These are phyloP conservation scores for Scortechinia acanthostroma DNA, from an alignment of 2,329 filamentous ascomycete species.

Conservation along the genomic window DNA sequence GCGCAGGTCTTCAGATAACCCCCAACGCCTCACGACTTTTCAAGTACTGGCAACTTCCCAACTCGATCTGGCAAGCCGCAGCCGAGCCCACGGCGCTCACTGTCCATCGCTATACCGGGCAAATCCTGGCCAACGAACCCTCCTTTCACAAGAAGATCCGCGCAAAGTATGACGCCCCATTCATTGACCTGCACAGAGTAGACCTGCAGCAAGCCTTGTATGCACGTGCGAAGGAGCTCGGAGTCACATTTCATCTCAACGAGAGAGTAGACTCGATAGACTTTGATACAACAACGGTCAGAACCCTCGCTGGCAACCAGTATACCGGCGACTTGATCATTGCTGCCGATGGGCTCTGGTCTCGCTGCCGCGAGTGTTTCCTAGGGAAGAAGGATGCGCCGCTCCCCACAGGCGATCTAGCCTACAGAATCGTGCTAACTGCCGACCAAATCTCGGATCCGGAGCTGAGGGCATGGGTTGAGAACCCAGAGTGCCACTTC, in stretches of 20 bases:
- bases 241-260: conserved; percentile 38
- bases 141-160: conserved; percentile 44
- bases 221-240: conserved; percentile 39
- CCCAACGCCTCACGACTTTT: background rate
- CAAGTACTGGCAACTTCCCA: background rate
- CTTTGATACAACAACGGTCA: conserved; percentile 32
- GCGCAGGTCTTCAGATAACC: conserved; percentile 1
- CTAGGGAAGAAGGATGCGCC: conserved; percentile 36
- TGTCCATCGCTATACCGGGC: conserved; percentile 34
- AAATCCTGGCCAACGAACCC: conserved; percentile 37
- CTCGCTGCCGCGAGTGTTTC: conserved; percentile 39
- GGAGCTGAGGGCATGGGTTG: conserved; percentile 41
- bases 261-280: conserved; percentile 36
- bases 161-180: conserved; percentile 45
- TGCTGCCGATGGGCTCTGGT: conserved; percentile 60
- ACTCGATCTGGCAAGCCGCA: background rate
- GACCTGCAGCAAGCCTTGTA: conserved; percentile 49
- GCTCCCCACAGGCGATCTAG: conserved; percentile 53
- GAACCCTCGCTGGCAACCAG: conserved; percentile 22
- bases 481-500: conserved; percentile 42
- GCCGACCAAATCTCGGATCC: conserved; percentile 40
- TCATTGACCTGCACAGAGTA: conserved; percentile 52
- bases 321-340: conserved; percentile 47
- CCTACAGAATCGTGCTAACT: conserved; percentile 52
- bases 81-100: background rate